Percentiles rank a stretch among this genome's conserved stretches.
Conservation (phyloP, 768 basidiomycete species). For the Boletellus ananiceps region DNA sequence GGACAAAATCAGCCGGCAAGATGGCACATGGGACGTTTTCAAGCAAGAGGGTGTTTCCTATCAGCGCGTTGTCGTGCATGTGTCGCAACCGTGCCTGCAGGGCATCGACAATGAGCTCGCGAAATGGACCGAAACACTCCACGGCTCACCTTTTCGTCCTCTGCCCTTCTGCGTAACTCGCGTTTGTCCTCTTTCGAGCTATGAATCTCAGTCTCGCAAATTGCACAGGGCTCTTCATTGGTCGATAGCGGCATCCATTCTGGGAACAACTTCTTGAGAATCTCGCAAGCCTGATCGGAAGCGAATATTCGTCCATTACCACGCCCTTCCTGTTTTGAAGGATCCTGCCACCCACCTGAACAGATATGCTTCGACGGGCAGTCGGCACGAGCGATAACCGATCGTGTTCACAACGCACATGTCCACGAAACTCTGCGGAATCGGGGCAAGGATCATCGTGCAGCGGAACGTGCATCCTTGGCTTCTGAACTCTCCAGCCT, state of each 20-base stretch:
- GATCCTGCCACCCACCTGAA: constrained; percentile 39
- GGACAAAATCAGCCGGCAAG: constrained; percentile 57
- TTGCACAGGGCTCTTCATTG: constrained; percentile 48
- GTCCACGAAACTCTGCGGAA: constrained; percentile 45
- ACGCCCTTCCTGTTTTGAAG: constrained; percentile 10
- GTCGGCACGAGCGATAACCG: constrained; percentile 50
- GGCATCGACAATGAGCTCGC: constrained; percentile 12
- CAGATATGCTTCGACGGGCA: constrained; percentile 59
- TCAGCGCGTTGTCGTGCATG: constrained; percentile 54
- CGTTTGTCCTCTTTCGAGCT: constrained; percentile 58
- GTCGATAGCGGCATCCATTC: constrained; percentile 56
- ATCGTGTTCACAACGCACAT: constrained; percentile 74
- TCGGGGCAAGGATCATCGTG: constrained; percentile 67
- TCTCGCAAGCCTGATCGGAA: constrained; percentile 45
- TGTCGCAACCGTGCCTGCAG: constrained; percentile 57
- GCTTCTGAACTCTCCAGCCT: constrained; percentile 74
- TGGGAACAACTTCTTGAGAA: constrained; percentile 59
- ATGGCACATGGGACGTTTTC: constrained; percentile 53
- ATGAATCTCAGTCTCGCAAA: constrained; percentile 57
- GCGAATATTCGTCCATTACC: constrained; percentile 14
- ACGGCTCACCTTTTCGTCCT: constrained; percentile 67
- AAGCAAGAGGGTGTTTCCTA: constrained; percentile 40
- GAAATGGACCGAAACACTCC: constrained; percentile 12
- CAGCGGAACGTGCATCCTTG: constrained; percentile 66
- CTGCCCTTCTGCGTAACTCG: constrained; percentile 59